Base-by-base conservation (phyloP, 345 rosid species). In the Barbarea vulgaris region DNA sequence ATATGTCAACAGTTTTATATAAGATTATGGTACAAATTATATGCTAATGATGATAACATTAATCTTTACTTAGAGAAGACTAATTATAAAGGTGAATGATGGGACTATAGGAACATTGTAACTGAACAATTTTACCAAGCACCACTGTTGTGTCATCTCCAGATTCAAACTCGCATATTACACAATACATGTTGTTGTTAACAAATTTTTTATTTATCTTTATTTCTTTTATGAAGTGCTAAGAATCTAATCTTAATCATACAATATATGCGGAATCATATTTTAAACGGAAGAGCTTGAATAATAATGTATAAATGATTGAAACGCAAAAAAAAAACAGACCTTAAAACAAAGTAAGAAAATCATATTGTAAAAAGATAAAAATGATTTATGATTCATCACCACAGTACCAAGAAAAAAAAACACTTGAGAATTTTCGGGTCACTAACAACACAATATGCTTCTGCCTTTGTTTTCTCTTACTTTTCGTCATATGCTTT, bases 401-500 rank as follows among this genome's bases (percentile, higher is more conserved):
- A 47, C 24, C 52, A 46, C 58, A 25, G 0, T 13, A 54, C 58
- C 21, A 28, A 28, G 28, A 28, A 28, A 25, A 12, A 13, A 14
- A 14, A 41, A 39, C 0, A 7, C 10, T 1, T 21, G 9, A 55
- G 37, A 46, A 62, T 55, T 22, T 64, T 65, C 9, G 6, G 39
- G 21, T 74, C 57, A 64, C n/a, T 27, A 48, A 62, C 53, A 61
- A 61, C 60, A 50, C 71, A 64, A 64, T 14, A 58, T 60, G 74
- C 47, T 37, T 50, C 37, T 28, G 4, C 44, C 22, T 67, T 68
- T 75, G 79, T 39, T 60, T 68, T 41, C 68, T 60, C 61, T 60
- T 51, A 51, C 79, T 68, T 75, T 60, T 68, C 47, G 54, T 59
- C 69, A 5, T 51, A 68, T 75, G 79, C 79, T 75, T 76, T 76